Percentiles rank a stretch among this genome's conserved stretches.
These are phyloP conservation scores for Aegilops tauschii DNA, from an alignment of 176 grass and related monocot genomes.

Conservation along the genomic window DNA sequence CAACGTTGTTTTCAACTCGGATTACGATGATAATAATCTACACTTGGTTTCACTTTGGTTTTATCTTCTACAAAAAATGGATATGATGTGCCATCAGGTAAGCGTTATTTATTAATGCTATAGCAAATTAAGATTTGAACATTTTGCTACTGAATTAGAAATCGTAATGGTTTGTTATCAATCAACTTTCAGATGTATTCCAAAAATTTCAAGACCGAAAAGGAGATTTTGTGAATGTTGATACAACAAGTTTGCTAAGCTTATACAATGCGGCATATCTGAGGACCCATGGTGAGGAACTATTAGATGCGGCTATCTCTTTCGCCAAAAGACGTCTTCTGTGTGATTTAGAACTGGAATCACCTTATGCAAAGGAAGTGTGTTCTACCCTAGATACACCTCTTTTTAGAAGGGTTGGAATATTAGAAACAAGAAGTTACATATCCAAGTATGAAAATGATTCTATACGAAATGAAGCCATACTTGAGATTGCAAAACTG, in stretches of 20 bases:
- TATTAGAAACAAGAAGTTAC: neutral
- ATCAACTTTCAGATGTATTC: slow-evolving; percentile 30
- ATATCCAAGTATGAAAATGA: neutral
- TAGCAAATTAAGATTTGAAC: no score
- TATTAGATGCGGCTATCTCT: neutral
- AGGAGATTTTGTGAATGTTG: neutral
- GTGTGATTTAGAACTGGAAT: neutral
- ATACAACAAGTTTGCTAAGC: slow-evolving; percentile 2
- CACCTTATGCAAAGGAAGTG: neutral
- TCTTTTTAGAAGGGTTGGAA: neutral
- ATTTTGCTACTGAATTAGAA: neutral
- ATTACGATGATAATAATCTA: slow-evolving; percentile 14
- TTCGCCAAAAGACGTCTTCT: neutral
- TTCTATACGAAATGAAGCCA: neutral
- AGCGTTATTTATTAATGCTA: neutral
- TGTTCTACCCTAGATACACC: neutral
- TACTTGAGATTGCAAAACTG: neutral
- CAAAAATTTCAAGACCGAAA: slow-evolving; percentile 10
- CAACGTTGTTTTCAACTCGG: neutral
- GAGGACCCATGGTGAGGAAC: neutral
- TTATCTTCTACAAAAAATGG: slow-evolving; percentile 25
- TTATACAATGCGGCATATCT: slow-evolving; percentile 27
- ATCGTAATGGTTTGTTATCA: neutral
- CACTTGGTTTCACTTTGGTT: slow-evolving; percentile 10
- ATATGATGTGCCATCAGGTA: slow-evolving; percentile 28